phyloP scores from a whole-genome alignment of 2,329 filamentous ascomycete genomes.

The Teratosphaeria pseudoeucalypti region DNA sequence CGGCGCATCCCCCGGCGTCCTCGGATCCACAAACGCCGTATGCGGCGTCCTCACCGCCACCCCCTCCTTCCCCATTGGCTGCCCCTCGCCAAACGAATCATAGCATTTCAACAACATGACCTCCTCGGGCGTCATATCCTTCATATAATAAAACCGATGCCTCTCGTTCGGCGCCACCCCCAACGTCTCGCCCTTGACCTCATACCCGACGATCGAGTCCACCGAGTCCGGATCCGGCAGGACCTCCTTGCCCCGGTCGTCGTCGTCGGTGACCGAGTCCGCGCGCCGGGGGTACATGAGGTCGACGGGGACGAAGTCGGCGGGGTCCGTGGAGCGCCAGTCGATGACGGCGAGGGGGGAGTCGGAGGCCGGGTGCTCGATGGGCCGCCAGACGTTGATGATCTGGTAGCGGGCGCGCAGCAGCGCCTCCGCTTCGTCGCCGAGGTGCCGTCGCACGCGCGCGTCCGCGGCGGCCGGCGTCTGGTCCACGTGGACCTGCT shows the following conservation, averaged over 20 bases:
- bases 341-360: constrained; percentile 61
- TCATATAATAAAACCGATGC: constrained; percentile 56
- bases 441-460: constrained; percentile 52
- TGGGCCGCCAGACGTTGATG: constrained; percentile 63
- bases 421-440: constrained; percentile 47
- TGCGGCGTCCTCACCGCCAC: constrained; percentile 48
- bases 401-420: constrained; percentile 52
- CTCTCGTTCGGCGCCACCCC: constrained; percentile 46
- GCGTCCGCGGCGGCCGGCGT: constrained; percentile 51
- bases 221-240: constrained; percentile 38
- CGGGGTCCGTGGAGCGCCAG: constrained; percentile 46
- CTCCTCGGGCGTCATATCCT: constrained; percentile 54
- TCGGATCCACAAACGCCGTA: constrained; percentile 68
- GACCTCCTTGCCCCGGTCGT: constrained; percentile 50
- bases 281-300: constrained; percentile 49
- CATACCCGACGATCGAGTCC: constrained; percentile 49
- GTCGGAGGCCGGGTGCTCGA: constrained; percentile 52
- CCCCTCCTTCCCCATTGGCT: constrained; percentile 28
- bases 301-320: constrained; percentile 51
- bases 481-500: constrained; percentile 63
- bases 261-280: constrained; percentile 31
- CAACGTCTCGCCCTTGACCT: constrained; percentile 54
- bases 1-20: constrained; percentile 58
- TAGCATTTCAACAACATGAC: constrained; percentile 44
- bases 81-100: constrained; percentile 34